Evolutionary conservation across 345 rosid species (phyloP), one percentile per base, ranked within the genome.

Genomic region (Eucalyptus microcorys): DNA sequence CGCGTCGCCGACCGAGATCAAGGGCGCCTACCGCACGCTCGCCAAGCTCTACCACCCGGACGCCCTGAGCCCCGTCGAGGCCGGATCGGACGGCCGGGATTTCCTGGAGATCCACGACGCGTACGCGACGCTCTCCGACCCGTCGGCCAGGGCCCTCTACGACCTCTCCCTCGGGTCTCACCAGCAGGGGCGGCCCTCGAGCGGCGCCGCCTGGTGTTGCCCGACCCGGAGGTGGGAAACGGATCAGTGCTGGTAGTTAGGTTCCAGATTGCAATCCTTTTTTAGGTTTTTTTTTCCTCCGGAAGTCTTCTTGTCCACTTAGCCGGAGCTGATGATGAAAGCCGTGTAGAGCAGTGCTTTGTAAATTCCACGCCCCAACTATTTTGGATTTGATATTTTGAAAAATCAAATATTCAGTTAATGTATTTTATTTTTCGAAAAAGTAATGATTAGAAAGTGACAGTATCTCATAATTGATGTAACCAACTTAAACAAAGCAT

Each of bases 221-320:
- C 79, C 94, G 89, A 91, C 90, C 90, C 95, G 97, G 89, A 94
- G 94, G 87, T 96, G 99, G 99, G 99, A 96, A 85, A 96, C 99
- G 68, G 99, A 96, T 90, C 99, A 96, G 94, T 96, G 99, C 93
- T 96, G 99, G 99, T 96, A 91, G 91, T 21, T 76, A 40, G 83
- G 83, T 64, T 43, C 47, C 86, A 42, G 30, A 9, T 81, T 40
- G 86, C 15, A 42, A 21, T 10, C 8, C 13, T 22, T 81, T 81
- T 61, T 13, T 61, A 27, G 14, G n/a, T 6, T 12, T 12, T 61
- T 34, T 71, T 19, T 19, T 37, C 24, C 26, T 19, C 43, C 13
- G 40, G 40, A 16, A 71, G 22, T 37, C 43, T 71, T 71, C 30
- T 40, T 10, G 84, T 37, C 47, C 47, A 40, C 7, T 37, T 37